Evolutionary conservation across 164 flowering plant genomes (phyloP).

Genomic region (Akebia trifoliata): DNA sequence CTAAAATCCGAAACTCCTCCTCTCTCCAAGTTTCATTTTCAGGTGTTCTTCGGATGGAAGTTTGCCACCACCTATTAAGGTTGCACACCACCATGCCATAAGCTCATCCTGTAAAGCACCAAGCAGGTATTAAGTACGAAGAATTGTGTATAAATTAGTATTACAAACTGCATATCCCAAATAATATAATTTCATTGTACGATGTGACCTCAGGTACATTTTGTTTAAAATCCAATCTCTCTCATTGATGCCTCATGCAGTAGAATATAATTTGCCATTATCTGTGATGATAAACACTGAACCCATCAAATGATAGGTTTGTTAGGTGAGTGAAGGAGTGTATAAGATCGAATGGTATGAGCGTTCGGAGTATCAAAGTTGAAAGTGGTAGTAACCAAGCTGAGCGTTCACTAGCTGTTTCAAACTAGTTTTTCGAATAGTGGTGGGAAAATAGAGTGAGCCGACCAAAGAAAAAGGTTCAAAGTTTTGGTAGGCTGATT

Average conservation of each 20-base stretch:
- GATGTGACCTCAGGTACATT: no score
- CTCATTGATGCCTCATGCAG: no score
- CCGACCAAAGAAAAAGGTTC: background rate
- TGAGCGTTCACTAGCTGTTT: no score
- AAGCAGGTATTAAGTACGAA: background rate
- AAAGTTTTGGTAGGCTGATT: background rate
- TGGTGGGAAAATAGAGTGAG: background rate
- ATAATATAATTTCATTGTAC: no score
- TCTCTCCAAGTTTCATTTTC: conserved; percentile 41
- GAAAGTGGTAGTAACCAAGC: no score
- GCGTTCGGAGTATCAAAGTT: no score
- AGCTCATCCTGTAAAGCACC: conserved; percentile 67
- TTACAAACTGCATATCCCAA: no score
- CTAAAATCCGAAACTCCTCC: conserved; percentile 37
- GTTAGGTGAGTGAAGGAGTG: background rate
- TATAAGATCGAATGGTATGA: no score
- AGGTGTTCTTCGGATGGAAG: conserved; percentile 53
- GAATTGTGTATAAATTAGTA: background rate
- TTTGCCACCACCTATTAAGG: conserved; percentile 31
- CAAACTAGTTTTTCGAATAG: background rate
- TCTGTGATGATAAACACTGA: no score
- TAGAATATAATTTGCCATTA: no score
- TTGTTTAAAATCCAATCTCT: no score
- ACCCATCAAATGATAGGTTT: background rate
- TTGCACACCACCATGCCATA: conserved; percentile 69